phyloP scores from a whole-genome alignment of 768 basidiomycete genomes.

The Pisolithus marmoratus region DNA sequence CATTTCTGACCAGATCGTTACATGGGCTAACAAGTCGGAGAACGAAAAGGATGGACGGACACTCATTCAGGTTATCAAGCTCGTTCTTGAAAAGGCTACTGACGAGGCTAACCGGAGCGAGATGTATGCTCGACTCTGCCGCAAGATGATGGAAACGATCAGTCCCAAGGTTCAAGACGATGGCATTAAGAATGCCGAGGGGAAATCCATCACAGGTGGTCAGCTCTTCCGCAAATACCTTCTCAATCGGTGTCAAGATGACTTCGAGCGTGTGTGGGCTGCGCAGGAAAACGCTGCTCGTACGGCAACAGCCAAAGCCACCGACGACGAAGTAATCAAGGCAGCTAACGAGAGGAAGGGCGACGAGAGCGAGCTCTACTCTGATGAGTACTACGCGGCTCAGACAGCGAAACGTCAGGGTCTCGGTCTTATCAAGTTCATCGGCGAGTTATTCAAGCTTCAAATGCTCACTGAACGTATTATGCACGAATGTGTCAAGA shows the following conservation, averaged over 20 bases:
- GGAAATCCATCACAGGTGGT: slow-evolving; percentile 88
- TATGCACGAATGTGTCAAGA: slow-evolving; percentile 98
- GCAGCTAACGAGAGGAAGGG: slow-evolving; percentile 57
- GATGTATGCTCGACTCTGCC: slow-evolving; percentile 95
- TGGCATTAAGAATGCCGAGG: slow-evolving; percentile 72
- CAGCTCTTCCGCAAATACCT: slow-evolving; percentile 96
- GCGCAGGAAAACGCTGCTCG: slow-evolving; percentile 78
- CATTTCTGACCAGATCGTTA: slow-evolving; percentile 91
- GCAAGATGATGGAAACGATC: slow-evolving; percentile 94
- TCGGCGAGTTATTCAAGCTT: slow-evolving; percentile 97
- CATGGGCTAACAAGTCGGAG: slow-evolving; percentile 91
- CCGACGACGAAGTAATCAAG: slow-evolving; percentile 77
- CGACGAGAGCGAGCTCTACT: slow-evolving; percentile 71
- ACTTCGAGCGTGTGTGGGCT: slow-evolving; percentile 95
- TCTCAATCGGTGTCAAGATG: slow-evolving; percentile 93
- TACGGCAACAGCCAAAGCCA: slow-evolving; percentile 79
- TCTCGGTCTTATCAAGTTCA: slow-evolving; percentile 95
- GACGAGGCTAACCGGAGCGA: slow-evolving; percentile 94
- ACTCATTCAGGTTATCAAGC: slow-evolving; percentile 90
- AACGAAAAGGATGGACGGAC: slow-evolving; percentile 91
- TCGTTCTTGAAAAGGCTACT: slow-evolving; percentile 96
- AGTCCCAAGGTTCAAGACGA: slow-evolving; percentile 86
- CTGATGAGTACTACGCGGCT: slow-evolving; percentile 93
- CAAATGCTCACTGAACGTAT: slow-evolving; percentile 97
- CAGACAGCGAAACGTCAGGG: slow-evolving; percentile 97